Percentiles rank a stretch among this genome's conserved stretches.
These are phyloP conservation scores for Paraleonurus japonicus DNA, from an alignment of 257 asterid genomes.

Conservation along the genomic window DNA sequence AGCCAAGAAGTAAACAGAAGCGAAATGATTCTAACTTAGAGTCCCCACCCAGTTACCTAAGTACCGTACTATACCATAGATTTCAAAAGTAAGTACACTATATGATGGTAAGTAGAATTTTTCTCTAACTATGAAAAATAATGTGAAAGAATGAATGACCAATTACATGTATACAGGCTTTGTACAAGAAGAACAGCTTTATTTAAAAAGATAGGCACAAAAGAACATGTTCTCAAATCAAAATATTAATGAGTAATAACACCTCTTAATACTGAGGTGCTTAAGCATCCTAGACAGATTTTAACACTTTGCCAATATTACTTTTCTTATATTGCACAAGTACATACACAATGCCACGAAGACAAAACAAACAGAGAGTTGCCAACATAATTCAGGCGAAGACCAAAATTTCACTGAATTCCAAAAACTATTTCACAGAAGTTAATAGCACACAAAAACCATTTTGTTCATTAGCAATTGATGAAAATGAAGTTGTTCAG, in stretches of 20 bases:
- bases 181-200: not conserved
- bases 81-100: not conserved
- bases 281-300: not conserved
- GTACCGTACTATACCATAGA: not conserved
- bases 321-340: not conserved
- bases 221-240: not conserved
- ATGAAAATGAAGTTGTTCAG: not conserved
- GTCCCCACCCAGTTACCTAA: not conserved
- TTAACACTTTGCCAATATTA: conserved; percentile 1
- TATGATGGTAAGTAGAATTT: not conserved
- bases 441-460: not conserved
- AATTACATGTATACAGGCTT: not conserved
- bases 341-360: conserved; percentile 8
- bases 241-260: not conserved
- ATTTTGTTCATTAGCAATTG: not conserved
- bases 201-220: not conserved
- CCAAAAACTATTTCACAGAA: not conserved
- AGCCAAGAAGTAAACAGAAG: not conserved
- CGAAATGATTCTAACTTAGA: not conserved
- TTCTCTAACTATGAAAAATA: not conserved
- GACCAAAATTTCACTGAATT: not conserved
- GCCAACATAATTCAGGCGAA: not conserved
- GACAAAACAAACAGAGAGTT: not conserved
- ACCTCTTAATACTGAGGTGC: not conserved
- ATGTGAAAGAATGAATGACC: not conserved